Conservation (phyloP, 495 filamentous ascomycete species). For the Ramalina intermedia region DNA sequence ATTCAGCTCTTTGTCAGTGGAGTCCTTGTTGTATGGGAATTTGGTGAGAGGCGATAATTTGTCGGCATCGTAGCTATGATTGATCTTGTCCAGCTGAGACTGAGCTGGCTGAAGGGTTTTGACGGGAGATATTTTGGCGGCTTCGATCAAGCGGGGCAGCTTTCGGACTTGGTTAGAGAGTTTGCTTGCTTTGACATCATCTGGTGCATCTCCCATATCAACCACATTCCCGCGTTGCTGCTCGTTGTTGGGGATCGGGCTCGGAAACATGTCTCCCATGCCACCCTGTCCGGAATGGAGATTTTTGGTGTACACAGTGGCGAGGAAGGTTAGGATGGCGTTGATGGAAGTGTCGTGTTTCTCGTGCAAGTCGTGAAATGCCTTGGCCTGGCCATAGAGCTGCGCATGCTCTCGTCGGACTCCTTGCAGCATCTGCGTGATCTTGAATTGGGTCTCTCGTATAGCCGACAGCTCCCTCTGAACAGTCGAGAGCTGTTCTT, state of each 20-base stretch:
- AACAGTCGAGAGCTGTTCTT: slow-evolving; percentile 62
- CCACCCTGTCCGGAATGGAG: slow-evolving; percentile 39
- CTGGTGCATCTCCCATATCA: slow-evolving; percentile 52
- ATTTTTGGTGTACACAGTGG: slow-evolving; percentile 83
- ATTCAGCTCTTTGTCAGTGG: background rate
- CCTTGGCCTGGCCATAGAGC: slow-evolving; percentile 74
- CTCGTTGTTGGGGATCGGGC: slow-evolving; percentile 45
- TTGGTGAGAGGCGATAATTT: background rate
- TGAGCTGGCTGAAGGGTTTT: background rate
- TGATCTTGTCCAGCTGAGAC: background rate
- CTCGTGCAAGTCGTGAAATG: slow-evolving; percentile 83
- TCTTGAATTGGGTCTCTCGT: slow-evolving; percentile 70
- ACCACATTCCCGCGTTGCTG: slow-evolving; percentile 54
- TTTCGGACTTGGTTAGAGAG: slow-evolving; percentile 32
- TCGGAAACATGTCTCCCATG: slow-evolving; percentile 58
- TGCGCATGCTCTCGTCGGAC: slow-evolving; percentile 75
- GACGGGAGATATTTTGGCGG: slow-evolving; percentile 4
- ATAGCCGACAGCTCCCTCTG: slow-evolving; percentile 67
- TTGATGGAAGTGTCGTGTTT: slow-evolving; percentile 97
- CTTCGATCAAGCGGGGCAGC: slow-evolving; percentile 36
- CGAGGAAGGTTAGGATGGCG: slow-evolving; percentile 90
- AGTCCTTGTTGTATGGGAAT: background rate
- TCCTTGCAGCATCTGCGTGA: slow-evolving; percentile 62
- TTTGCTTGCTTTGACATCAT: slow-evolving; percentile 19
- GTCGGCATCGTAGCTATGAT: background rate